Conservation (phyloP, 2,329 filamentous ascomycete genomes). For the Cladosporium sp. region DNA sequence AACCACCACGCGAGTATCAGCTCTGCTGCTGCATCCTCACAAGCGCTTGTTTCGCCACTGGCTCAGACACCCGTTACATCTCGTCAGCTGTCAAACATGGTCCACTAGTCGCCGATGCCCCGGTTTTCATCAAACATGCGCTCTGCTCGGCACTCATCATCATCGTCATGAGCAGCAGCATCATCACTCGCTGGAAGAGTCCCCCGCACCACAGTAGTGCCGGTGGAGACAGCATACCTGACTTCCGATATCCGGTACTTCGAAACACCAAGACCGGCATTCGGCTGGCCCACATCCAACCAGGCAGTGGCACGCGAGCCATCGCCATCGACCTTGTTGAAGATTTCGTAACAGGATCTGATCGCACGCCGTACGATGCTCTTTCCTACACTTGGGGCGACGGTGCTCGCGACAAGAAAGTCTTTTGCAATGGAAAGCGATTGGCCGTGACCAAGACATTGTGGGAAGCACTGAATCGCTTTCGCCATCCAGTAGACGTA, state of each 20-base stretch:
- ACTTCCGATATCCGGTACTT: constrained; percentile 29
- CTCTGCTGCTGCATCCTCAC: neutral
- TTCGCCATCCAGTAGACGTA: constrained; percentile 25
- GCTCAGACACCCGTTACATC: constrained; percentile 3
- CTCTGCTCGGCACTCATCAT: neutral
- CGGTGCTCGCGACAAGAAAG: constrained; percentile 25
- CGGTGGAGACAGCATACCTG: constrained; percentile 17
- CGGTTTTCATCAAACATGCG: constrained; percentile 12
- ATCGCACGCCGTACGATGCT: constrained; percentile 31
- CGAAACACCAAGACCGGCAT: constrained; percentile 31
- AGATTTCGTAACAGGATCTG: constrained; percentile 26
- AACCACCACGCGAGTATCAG: neutral
- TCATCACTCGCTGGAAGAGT: constrained; percentile 29
- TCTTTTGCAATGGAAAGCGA: constrained; percentile 31
- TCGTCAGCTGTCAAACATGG: constrained; percentile 5
- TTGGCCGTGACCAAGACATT: constrained; percentile 30
- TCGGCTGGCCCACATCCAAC: constrained; percentile 30
- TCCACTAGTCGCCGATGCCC: neutral
- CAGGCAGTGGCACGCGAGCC: constrained; percentile 29
- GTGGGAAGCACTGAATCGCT: constrained; percentile 31
- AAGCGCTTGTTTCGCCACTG: neutral
- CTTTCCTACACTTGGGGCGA: constrained; percentile 35
- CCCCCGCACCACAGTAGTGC: constrained; percentile 15
- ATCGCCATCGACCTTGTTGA: constrained; percentile 32
- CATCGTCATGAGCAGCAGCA: constrained; percentile 2